Conservation (phyloP, 768 basidiomycete genomes). For the Tricholoma matsutake region DNA sequence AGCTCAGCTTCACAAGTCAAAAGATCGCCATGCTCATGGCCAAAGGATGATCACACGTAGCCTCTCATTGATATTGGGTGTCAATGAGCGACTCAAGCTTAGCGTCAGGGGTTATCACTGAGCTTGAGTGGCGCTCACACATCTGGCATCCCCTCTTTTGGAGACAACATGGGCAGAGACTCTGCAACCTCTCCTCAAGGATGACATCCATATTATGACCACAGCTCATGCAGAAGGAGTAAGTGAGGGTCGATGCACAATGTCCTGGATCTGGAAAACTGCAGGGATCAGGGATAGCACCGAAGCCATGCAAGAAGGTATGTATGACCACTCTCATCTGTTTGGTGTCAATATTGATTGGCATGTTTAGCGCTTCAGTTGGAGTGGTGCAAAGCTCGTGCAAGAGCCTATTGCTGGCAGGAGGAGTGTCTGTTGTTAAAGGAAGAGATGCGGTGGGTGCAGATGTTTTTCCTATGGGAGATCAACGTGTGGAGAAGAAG, state of each 20-base stretch:
- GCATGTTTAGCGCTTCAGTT: neutral
- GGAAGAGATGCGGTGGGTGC: slow-evolving; percentile 6
- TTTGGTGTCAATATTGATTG: neutral
- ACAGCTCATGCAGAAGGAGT: too few species aligned
- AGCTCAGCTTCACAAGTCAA: neutral
- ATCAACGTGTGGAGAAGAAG: neutral
- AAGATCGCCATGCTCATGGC: neutral
- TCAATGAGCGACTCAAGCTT: neutral
- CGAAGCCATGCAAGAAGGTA: neutral
- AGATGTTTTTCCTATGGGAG: slow-evolving; percentile 1
- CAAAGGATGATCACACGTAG: too few species aligned
- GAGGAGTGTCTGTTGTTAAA: slow-evolving; percentile 5
- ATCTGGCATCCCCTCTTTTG: neutral
- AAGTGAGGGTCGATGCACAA: too few species aligned
- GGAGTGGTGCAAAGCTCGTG: too few species aligned
- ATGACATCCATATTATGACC: neutral
- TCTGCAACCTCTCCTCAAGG: too few species aligned
- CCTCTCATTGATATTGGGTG: neutral
- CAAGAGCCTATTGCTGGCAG: slow-evolving; percentile 5
- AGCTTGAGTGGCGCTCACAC: neutral
- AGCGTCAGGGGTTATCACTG: neutral
- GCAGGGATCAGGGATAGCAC: too few species aligned
- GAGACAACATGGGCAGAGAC: too few species aligned
- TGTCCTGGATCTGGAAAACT: too few species aligned
- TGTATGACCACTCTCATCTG: neutral